Percentiles rank a stretch among this genome's conserved stretches.
Conservation (phyloP, 2,329 filamentous ascomycete genomes). For the Neonectria neomacrospora region DNA sequence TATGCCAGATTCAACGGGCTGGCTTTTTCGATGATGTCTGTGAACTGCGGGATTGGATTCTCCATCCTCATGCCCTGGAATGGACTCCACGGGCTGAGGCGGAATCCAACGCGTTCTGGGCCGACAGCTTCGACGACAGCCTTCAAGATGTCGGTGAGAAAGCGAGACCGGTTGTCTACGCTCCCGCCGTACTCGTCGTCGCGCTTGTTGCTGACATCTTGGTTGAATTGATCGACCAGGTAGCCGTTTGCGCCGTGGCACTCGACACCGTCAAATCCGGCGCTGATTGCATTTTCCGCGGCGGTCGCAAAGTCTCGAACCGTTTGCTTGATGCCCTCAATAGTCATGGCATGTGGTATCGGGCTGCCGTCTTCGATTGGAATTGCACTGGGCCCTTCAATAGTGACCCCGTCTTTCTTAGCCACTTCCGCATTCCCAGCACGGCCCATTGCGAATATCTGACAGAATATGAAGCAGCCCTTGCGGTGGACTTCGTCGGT, state of each 20-base stretch:
- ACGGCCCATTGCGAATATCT: constrained; percentile 72
- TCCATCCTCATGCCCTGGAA: constrained; percentile 74
- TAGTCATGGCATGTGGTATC: constrained; percentile 71
- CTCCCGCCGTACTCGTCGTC: constrained; percentile 64
- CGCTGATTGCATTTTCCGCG: constrained; percentile 64
- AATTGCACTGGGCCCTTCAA: constrained; percentile 45
- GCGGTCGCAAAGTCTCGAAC: constrained; percentile 67
- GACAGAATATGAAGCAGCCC: constrained; percentile 68
- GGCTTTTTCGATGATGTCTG: constrained; percentile 63
- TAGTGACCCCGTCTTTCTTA: constrained; percentile 42
- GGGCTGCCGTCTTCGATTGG: constrained; percentile 57
- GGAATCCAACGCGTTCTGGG: constrained; percentile 63
- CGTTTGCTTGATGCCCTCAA: constrained; percentile 70
- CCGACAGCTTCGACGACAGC: constrained; percentile 57
- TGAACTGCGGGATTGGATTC: constrained; percentile 72
- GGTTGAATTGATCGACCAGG: constrained; percentile 70
- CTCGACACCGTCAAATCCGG: constrained; percentile 79
- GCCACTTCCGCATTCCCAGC: constrained; percentile 52
- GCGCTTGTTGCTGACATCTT: constrained; percentile 60
- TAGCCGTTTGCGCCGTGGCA: constrained; percentile 69
- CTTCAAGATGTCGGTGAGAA: constrained; percentile 62
- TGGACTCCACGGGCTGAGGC: constrained; percentile 68
- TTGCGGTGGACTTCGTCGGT: constrained; percentile 73
- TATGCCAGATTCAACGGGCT: constrained; percentile 67
- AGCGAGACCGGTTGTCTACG: constrained; percentile 62